Conservation (phyloP, 345 rosid species). For the Lagerstroemia speciosa region DNA sequence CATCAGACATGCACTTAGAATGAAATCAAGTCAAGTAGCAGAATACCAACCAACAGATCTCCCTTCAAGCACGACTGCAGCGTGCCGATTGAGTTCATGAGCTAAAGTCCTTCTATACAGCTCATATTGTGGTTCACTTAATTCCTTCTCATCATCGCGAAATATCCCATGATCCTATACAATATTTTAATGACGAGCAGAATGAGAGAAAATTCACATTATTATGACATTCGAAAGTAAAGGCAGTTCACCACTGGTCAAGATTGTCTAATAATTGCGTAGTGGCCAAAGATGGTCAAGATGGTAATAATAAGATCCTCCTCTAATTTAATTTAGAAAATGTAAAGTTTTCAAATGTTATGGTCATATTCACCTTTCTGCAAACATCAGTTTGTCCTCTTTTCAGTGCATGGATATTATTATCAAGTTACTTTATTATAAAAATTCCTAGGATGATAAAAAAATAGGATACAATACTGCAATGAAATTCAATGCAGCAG, state of each 20-base stretch:
- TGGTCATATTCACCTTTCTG: not conserved
- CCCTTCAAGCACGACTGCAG: slow-evolving; percentile 92
- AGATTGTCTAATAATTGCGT: not conserved
- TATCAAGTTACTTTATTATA: no score
- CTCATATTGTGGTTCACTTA: slow-evolving; percentile 42
- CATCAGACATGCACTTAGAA: slow-evolving; percentile 24
- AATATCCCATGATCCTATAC: slow-evolving; percentile 71
- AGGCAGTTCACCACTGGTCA: not conserved
- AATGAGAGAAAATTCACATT: not conserved
- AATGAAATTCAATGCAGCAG: not conserved
- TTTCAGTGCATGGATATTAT: no score
- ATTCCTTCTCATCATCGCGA: slow-evolving; percentile 57
- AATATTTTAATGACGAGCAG: not conserved
- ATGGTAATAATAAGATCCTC: no score
- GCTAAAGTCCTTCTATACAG: slow-evolving; percentile 55
- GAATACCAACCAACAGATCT: slow-evolving; percentile 48
- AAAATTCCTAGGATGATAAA: no score
- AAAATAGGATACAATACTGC: not conserved
- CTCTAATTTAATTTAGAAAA: not conserved
- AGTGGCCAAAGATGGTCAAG: no score
- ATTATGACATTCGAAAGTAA: not conserved
- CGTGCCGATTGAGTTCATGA: slow-evolving; percentile 81
- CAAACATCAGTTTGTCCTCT: no score
- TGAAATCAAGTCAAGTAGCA: not conserved
- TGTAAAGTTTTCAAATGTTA: not conserved